Conservation (phyloP, 805 yeast genomes). For the Candida andamanensis region DNA sequence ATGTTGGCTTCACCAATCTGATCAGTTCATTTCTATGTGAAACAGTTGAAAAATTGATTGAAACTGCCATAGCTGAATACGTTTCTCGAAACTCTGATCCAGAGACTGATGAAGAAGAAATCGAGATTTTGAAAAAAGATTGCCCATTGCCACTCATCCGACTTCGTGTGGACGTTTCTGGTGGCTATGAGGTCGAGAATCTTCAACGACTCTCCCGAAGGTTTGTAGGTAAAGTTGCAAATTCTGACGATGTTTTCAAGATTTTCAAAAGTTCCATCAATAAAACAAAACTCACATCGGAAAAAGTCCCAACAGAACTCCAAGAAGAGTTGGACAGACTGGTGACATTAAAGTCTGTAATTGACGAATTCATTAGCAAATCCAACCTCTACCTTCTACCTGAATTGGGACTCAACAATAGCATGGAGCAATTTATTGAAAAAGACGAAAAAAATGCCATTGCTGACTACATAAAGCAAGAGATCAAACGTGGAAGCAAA, state of each 20-base stretch:
- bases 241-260: constrained; percentile 78
- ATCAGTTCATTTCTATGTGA: constrained; percentile 55
- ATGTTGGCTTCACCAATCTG: constrained; percentile 59
- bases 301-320: not conserved
- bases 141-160: constrained; percentile 80
- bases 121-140: constrained; percentile 8
- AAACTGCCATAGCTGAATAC: constrained; percentile 49
- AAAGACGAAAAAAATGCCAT: constrained; percentile 78
- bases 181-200: constrained; percentile 89
- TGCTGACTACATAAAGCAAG: constrained; percentile 54
- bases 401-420: constrained; percentile 67
- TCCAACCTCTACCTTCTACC: constrained; percentile 67
- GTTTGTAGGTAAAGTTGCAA: constrained; percentile 89
- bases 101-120: constrained; percentile 1
- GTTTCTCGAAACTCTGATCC: constrained; percentile 20
- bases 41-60: constrained; percentile 65
- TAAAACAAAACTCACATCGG: not conserved
- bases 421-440: constrained; percentile 66
- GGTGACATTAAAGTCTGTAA: constrained; percentile 26
- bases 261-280: constrained; percentile 51
- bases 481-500: constrained; percentile 48
- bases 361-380: constrained; percentile 56
- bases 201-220: constrained; percentile 83
- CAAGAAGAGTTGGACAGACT: constrained; percentile 1
- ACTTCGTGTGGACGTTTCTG: constrained; percentile 80